Percentiles rank a stretch among this genome's conserved stretches.
Evolutionary conservation across 176 grass and related monocot genomes (phyloP).

Genomic region (Lolium perenne): DNA sequence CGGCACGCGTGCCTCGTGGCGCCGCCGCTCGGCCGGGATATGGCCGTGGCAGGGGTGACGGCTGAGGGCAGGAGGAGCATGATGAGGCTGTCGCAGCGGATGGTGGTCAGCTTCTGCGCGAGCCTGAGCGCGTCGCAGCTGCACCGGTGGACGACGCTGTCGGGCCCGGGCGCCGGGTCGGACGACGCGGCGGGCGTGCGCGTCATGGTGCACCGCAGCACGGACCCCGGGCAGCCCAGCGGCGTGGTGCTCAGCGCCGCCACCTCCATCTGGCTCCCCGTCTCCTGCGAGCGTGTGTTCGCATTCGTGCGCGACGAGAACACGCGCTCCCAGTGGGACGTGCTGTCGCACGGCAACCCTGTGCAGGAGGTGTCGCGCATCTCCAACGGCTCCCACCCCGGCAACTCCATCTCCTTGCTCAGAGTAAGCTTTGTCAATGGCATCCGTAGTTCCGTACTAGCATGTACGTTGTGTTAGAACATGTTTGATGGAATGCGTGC

Average conservation of each 20-base stretch:
- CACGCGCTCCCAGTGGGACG: slow-evolving; percentile 89
- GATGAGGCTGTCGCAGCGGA: slow-evolving; percentile 94
- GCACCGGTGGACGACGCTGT: slow-evolving; percentile 78
- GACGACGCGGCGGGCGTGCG: slow-evolving; percentile 68
- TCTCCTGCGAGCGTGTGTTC: slow-evolving; percentile 72
- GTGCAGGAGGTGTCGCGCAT: slow-evolving; percentile 83
- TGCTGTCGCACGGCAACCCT: slow-evolving; percentile 77
- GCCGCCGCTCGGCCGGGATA: slow-evolving; percentile 58
- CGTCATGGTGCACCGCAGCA: slow-evolving; percentile 75
- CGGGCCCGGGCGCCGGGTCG: slow-evolving; percentile 26
- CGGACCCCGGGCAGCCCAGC: slow-evolving; percentile 75
- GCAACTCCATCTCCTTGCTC: slow-evolving; percentile 90
- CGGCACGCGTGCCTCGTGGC: slow-evolving; percentile 71
- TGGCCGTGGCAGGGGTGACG: slow-evolving; percentile 44
- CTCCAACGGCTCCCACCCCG: slow-evolving; percentile 63
- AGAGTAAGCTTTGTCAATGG: slow-evolving; percentile 52
- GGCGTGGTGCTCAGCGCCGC: slow-evolving; percentile 89
- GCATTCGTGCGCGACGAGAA: slow-evolving; percentile 76
- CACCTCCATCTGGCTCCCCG: slow-evolving; percentile 79
- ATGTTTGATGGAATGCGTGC: background rate
- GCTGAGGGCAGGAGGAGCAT: slow-evolving; percentile 84
- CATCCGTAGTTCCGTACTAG: background rate
- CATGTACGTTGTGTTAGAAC: background rate
- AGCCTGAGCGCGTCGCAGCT: slow-evolving; percentile 76
- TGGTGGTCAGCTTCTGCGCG: slow-evolving; percentile 84